Base-by-base conservation (phyloP, 2,329 filamentous ascomycete species). In the Cladosporium sp. region DNA sequence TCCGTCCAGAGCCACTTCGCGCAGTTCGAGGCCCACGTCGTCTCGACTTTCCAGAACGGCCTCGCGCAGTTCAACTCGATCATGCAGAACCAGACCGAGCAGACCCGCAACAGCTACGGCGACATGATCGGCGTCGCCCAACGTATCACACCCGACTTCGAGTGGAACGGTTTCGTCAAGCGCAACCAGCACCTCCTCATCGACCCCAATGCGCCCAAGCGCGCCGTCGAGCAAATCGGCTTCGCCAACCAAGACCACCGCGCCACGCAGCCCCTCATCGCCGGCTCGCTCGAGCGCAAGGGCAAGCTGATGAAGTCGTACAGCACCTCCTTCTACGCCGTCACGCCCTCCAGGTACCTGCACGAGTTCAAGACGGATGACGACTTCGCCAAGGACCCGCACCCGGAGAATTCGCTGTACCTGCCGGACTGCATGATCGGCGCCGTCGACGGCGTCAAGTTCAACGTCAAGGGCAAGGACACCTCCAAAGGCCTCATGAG, bases 301-400 rank as follows among this genome's bases (percentile, higher is more conserved):
- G 89, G 86, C 56, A 87, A 90, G 62, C 87, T 95, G 70, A 85
- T 95, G 72, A 81, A 89, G 63, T 79, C 86, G 72, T 93, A 88
- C 71, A 84, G 83, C 58, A 82, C 87, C 0, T 83, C 81, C 52
- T 95, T 95, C 77, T 98, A 95, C 67, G 92, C 93, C 53, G 83
- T 97, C 44, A 95, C 90, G 0, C 87, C 89, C 0, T 81, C 87
- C 53, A 89, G 88, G 65, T 98, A 86, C 73, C 74, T 98, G 54
- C 93, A 98, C 74, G 91, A 96, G 71, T 98, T 95, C 78, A 95
- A 95, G 73, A 90, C 95, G 65, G 86, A 88, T 66, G 92, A 97
- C 64, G 79, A 84, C 63, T 78, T 82, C 65, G 74, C 73, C 53
- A 77, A 82, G 63, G 89, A 95, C 56, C 89, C 89, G 9, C 78